Evolutionary conservation across 106 monocot genomes (phyloP), one percentile per base, ranked within the genome.

Genomic region (Dioscorea dumetorum): DNA sequence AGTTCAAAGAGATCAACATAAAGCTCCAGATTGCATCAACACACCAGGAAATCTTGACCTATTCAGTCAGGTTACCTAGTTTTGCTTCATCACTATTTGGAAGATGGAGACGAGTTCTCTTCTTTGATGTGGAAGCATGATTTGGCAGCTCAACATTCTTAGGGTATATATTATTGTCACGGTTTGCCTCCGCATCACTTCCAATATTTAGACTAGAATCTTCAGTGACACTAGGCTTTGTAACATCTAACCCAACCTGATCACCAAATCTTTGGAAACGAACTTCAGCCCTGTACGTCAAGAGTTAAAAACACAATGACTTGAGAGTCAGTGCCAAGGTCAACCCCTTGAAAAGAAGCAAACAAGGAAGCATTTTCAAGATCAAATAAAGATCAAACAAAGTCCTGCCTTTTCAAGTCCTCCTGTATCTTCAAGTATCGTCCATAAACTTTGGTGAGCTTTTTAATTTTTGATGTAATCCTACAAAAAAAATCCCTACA

Each of bases 351-450:
- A 8, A 19, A 3, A 54, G 19, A 14, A 54, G 54, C 54, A 54
- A 19, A 54, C 9, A 54, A 54, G 15, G 18, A 5, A 12, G 15
- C 19, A 18, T 54, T 54, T 54, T 54, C 19, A 18, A 8, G 5
- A 54, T 19, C 13, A 54, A 54, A 18, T 16, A 54, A 54, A 18
- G 8, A 61, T 57, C 2, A 54, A 48, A 12, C 19, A 34, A 50
- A 41, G 50, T 48, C 74, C 22, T 71, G 51, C 87, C 87, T 76
- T 74, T 80, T 83, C 24, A 87, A 65, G 33, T 87, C 87, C 52
- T 83, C 87, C 51, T 80, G 87, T 57, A 77, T 83, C 67, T 83
- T 83, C 15, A 77, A 67, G 74, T 77, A 80, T 60, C 72, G 79
- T 34, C 74, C 66, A 75, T 87, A 77, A 69, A 77, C 87, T 87